Conservation (phyloP, 2,329 filamentous ascomycete genomes). For the Fusarium sp. region DNA sequence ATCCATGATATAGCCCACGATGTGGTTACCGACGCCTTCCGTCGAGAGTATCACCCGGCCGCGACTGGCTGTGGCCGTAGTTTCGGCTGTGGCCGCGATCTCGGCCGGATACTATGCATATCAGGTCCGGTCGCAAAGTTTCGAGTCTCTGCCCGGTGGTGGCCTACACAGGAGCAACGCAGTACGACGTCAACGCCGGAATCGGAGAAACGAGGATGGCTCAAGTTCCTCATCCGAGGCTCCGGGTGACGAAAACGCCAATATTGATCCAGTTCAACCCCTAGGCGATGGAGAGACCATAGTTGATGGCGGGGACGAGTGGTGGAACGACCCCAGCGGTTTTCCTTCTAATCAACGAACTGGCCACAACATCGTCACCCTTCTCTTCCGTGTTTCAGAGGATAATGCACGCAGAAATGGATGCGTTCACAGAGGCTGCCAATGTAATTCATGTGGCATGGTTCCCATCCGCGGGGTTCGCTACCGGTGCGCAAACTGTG, state of each 20-base stretch:
- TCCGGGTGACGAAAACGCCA: constrained; percentile 57
- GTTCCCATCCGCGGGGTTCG: constrained; percentile 91
- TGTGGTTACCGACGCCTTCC: constrained; percentile 60
- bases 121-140: constrained; percentile 43
- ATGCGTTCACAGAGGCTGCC: constrained; percentile 91
- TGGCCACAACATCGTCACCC: constrained; percentile 83
- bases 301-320: constrained; percentile 58
- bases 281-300: constrained; percentile 51
- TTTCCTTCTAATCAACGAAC: constrained; percentile 57
- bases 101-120: constrained; percentile 70
- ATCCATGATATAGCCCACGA: constrained; percentile 47
- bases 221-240: constrained; percentile 54
- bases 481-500: constrained; percentile 94
- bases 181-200: constrained; percentile 61
- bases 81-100: constrained; percentile 65
- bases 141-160: constrained; percentile 42
- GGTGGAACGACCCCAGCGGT: constrained; percentile 59
- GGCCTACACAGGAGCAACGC: constrained; percentile 73
- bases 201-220: constrained; percentile 49
- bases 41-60: constrained; percentile 65
- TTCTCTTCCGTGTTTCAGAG: constrained; percentile 92
- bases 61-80: constrained; percentile 63
- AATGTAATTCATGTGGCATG: constrained; percentile 88
- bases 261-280: constrained; percentile 43
- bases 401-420: constrained; percentile 89